Percentiles rank a stretch among this genome's conserved stretches.
phyloP scores from a whole-genome alignment of 352 stramenopile species.

The Globisporangium uncinulatum region DNA sequence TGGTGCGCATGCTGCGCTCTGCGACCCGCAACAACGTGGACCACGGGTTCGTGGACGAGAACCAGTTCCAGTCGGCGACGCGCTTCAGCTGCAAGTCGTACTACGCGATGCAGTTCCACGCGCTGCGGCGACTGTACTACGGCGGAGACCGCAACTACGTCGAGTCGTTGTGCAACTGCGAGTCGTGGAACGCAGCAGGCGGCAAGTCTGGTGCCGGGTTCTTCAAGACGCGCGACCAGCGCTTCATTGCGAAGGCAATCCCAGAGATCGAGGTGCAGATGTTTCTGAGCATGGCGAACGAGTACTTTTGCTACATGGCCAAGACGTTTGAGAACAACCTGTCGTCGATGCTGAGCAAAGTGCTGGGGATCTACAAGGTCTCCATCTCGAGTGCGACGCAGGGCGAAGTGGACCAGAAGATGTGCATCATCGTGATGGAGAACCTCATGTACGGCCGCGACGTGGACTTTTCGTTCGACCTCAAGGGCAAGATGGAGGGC shows the following conservation, averaged over 20 bases:
- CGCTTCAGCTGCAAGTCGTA: slow-evolving; percentile 87
- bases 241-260: slow-evolving; percentile 86
- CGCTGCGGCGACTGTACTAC: slow-evolving; percentile 77
- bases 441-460: slow-evolving; percentile 85
- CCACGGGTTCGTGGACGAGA: slow-evolving; percentile 82
- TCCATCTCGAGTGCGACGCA: slow-evolving; percentile 46
- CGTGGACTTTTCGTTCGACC: slow-evolving; percentile 82
- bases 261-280: slow-evolving; percentile 84
- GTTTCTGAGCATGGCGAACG: slow-evolving; percentile 87
- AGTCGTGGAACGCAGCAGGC: slow-evolving; percentile 80
- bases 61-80: slow-evolving; percentile 74
- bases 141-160: slow-evolving; percentile 83
- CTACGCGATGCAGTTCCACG: slow-evolving; percentile 88
- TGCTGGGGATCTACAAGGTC: slow-evolving; percentile 85
- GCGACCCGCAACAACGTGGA: slow-evolving; percentile 76
- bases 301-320: slow-evolving; percentile 88
- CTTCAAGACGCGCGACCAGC: slow-evolving; percentile 80
- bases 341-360: slow-evolving; percentile 86
- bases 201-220: slow-evolving; percentile 86
- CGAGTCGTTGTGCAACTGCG: slow-evolving; percentile 81
- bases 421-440: slow-evolving; percentile 88
- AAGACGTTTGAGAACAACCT: slow-evolving; percentile 84
- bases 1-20: slow-evolving; percentile 67
- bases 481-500: slow-evolving; percentile 88
- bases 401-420: slow-evolving; percentile 63